Conservation (phyloP, 805 yeast species). For the Teunomyces tritomae region DNA sequence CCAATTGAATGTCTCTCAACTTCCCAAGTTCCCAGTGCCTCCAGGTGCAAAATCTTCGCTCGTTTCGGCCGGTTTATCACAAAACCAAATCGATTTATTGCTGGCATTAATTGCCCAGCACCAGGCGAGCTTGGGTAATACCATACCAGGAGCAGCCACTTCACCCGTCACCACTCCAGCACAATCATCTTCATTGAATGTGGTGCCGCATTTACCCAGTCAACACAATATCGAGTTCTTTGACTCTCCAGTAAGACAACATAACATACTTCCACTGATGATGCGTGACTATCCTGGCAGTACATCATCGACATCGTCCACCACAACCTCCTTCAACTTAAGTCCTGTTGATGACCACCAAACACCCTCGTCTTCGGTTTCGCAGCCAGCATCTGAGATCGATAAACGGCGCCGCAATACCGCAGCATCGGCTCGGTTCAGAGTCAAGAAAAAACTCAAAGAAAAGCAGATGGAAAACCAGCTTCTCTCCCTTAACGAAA, state of each 20-base stretch:
- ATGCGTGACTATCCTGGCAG: constrained; percentile 3
- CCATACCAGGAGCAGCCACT: constrained; percentile 6
- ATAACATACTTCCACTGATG: constrained; percentile 7
- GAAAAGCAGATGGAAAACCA: constrained; percentile 58
- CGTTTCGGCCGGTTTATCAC: constrained; percentile 62
- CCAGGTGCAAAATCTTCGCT: constrained; percentile 67
- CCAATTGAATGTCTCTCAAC: constrained; percentile 2
- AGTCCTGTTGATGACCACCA: not conserved
- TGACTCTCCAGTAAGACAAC: constrained; percentile 15
- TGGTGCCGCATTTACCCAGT: constrained; percentile 11
- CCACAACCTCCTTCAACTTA: constrained; percentile 7
- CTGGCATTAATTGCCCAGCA: constrained; percentile 74
- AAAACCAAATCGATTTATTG: constrained; percentile 68
- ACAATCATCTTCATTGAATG: not conserved
- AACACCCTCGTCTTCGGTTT: not conserved
- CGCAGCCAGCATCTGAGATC: constrained; percentile 17
- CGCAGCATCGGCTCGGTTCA: constrained; percentile 63
- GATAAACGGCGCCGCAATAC: constrained; percentile 61
- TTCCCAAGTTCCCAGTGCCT: constrained; percentile 69
- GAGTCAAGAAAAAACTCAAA: constrained; percentile 58
- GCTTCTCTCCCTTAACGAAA: constrained; percentile 42
- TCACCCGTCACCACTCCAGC: not conserved
- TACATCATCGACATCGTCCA: constrained; percentile 5
- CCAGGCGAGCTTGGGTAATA: constrained; percentile 30
- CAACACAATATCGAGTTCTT: constrained; percentile 6